Base-by-base conservation (phyloP, 2,329 filamentous ascomycete genomes). In the Colletotrichum cereale region DNA sequence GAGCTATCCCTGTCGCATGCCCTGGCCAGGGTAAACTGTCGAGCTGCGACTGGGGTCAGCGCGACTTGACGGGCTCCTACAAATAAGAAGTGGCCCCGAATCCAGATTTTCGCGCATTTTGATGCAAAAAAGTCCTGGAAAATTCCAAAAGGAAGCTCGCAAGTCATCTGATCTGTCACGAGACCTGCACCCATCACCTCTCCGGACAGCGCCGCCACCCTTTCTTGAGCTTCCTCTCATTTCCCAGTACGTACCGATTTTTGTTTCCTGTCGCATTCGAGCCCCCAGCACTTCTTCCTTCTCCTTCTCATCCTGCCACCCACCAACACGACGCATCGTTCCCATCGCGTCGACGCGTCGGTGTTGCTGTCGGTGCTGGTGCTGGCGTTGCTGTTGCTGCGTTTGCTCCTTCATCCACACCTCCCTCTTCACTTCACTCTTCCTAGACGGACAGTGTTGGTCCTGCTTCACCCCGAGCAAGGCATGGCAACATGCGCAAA, bases 11-110 rank as follows among this genome's bases (percentile, higher is more conserved):
- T 66, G 70, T 66, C 50, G 29, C 40, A 52, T 50, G 52, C 70
- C 70, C 70, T 66, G 40, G 62, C 55, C 38, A 62, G 66, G 67
- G 61, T 72, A 29, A 44, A 66, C 47, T 34, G 70, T 72, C 66
- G 44, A 71, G 56, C 50, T 40, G 48, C 40, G 68, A 62, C 66
- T 50, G 53, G 67, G 70, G 61, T 57, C 56, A 71, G 48, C 70
- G 61, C 70, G 56, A 72, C 66, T 66, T 71, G 70, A 62, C 67
- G 55, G 78, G 79, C 77, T 81, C 78, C 78, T 83, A 84, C 82
- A 83, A 83, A 83, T 83, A 83, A 80, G 78, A 82, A 79, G 79
- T 77, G 76, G 79, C 80, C 81, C 81, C 81, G 77, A 80, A 78
- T 76, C 78, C 78, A 78, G 75, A 79, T 78, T 77, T 79, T 81